phyloP scores from a whole-genome alignment of 768 basidiomycete species.

The Termitomyces sp. region DNA sequence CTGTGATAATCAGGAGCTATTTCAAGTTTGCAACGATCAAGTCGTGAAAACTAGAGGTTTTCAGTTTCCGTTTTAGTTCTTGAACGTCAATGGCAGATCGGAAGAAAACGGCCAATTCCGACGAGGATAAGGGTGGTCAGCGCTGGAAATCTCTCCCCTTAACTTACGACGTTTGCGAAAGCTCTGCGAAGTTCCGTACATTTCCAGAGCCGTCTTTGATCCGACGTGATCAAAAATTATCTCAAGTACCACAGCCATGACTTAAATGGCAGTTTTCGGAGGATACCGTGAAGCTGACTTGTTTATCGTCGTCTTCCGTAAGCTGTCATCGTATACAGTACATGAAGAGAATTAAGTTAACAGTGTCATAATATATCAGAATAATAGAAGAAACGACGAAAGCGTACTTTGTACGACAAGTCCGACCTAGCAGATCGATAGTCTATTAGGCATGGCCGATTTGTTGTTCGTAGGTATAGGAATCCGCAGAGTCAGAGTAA shows the following conservation, averaged over 20 bases:
- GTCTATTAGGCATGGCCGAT: background rate
- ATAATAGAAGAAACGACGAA: background rate
- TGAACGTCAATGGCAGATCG: background rate
- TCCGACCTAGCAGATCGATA: background rate
- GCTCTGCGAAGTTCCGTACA: background rate
- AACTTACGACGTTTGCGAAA: background rate
- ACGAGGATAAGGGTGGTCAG: background rate
- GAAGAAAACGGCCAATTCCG: background rate
- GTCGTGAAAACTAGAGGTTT: background rate
- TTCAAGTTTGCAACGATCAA: background rate
- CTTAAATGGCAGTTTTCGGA: background rate
- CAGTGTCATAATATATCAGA: too few relatives aligned
- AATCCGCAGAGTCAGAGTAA: slow-evolving; percentile 1
- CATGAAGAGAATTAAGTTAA: background rate
- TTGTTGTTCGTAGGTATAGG: slow-evolving; percentile 1
- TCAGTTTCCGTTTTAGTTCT: background rate
- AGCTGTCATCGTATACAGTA: background rate
- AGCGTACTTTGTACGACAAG: background rate
- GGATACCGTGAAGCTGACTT: background rate
- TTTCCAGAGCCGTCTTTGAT: background rate
- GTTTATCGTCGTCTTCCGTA: background rate
- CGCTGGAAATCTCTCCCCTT: background rate
- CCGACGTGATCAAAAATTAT: background rate
- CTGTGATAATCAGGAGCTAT: background rate
- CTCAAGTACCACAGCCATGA: background rate